A percentile compares a stretch with the other conserved stretches of the same genome.
Conservation (phyloP, 441 rosid species). For the Dalechampia spathulata region DNA sequence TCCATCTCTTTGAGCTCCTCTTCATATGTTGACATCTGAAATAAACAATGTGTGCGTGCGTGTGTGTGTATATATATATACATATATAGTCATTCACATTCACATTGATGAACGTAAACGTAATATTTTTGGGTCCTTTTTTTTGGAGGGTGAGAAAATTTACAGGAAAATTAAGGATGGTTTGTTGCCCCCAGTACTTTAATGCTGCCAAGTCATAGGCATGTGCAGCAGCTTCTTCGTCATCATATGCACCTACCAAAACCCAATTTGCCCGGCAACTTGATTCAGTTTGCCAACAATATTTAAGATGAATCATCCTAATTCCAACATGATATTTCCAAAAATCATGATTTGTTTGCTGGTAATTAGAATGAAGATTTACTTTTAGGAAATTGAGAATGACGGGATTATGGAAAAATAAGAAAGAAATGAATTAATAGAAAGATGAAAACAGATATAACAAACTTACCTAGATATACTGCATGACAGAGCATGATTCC, state of each 20-base stretch:
- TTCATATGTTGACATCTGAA: constrained; percentile 31
- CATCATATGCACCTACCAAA: constrained; percentile 69
- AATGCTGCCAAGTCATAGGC: constrained; percentile 92
- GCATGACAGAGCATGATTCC: constrained; percentile 18
- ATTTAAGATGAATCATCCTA: too few relatives aligned
- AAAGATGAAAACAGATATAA: not conserved
- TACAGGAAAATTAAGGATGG: constrained; percentile 85
- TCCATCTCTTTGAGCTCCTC: constrained; percentile 42
- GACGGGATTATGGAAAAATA: not conserved
- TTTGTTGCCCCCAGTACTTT: constrained; percentile 84
- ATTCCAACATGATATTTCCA: too few relatives aligned
- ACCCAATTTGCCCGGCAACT: not conserved
- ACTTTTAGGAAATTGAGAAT: not conserved
- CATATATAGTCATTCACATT: too few relatives aligned
- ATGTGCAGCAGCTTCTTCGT: constrained; percentile 84
- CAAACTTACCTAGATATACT: constrained; percentile 42
- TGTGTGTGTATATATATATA: too few relatives aligned
- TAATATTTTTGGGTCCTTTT: too few relatives aligned
- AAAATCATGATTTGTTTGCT: too few relatives aligned
- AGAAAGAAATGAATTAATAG: not conserved
- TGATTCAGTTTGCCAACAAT: not conserved
- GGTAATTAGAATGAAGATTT: too few relatives aligned
- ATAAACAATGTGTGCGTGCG: too few relatives aligned
- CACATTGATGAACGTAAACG: too few relatives aligned
- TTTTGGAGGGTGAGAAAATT: not conserved